Evolutionary conservation across 2,329 filamentous ascomycete genomes (phyloP).

Genomic region (Nemania abortiva): DNA sequence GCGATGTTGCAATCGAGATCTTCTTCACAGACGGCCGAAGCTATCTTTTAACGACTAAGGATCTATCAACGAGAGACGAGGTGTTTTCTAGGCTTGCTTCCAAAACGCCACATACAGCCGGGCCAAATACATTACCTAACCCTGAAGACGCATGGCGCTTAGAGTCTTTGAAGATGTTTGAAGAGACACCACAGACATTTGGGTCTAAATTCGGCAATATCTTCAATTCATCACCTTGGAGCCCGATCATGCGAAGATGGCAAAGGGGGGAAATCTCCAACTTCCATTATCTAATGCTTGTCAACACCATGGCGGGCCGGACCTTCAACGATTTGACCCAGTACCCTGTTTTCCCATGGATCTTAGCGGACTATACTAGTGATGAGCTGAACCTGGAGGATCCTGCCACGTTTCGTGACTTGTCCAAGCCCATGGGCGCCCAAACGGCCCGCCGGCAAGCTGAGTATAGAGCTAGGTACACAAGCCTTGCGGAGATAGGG

Average conservation of each 20-base stretch:
- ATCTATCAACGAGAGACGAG: slow-evolving; percentile 79
- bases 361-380: slow-evolving; percentile 94
- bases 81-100: slow-evolving; percentile 80
- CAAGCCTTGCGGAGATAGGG: slow-evolving; percentile 89
- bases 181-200: slow-evolving; percentile 72
- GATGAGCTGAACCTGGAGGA: slow-evolving; percentile 89
- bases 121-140: slow-evolving; percentile 75
- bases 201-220: slow-evolving; percentile 92
- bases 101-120: slow-evolving; percentile 84
- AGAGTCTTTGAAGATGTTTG: slow-evolving; percentile 79
- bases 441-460: slow-evolving; percentile 81
- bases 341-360: slow-evolving; percentile 98
- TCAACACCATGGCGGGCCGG: slow-evolving; percentile 96
- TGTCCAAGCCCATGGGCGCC: slow-evolving; percentile 96
- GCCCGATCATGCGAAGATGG: slow-evolving; percentile 90
- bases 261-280: slow-evolving; percentile 95
- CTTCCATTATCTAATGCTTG: slow-evolving; percentile 98
- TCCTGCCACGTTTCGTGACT: slow-evolving; percentile 86
- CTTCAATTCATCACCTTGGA: slow-evolving; percentile 85
- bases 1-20: slow-evolving; percentile 95
- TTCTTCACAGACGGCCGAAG: slow-evolving; percentile 98
- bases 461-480: slow-evolving; percentile 86
- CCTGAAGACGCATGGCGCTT: slow-evolving; percentile 93
- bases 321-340: slow-evolving; percentile 99
- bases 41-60: slow-evolving; percentile 89